Evolutionary conservation across 129 eudicot species (phyloP).

Genomic region (Flaveria robusta): DNA sequence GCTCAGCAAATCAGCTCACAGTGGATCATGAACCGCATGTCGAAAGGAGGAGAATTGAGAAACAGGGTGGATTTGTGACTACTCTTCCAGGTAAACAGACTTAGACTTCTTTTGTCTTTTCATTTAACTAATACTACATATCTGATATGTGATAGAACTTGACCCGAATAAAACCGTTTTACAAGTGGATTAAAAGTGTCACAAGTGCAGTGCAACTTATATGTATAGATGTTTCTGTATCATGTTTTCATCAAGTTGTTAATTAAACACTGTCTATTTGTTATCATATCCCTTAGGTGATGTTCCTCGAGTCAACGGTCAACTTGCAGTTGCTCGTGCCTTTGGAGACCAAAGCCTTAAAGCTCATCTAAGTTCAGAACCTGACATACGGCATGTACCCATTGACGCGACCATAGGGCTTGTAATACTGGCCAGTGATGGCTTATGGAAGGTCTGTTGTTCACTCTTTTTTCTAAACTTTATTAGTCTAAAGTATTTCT

Average conservation of each 20-base stretch:
- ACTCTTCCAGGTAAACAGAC: conserved; percentile 60
- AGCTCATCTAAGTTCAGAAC: conserved; percentile 87
- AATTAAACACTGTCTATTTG: not conserved
- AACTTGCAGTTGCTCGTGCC: conserved; percentile 93
- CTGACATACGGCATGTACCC: conserved; percentile 69
- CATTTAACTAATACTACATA: not conserved
- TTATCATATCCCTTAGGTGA: conserved; percentile 50
- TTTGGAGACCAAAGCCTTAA: conserved; percentile 92
- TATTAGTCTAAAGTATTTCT: not conserved
- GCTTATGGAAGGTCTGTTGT: conserved; percentile 81
- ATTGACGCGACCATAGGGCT: conserved; percentile 62
- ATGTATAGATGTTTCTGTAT: not conserved
- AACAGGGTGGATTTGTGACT: conserved; percentile 86
- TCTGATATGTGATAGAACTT: not conserved
- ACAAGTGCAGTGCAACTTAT: not conserved
- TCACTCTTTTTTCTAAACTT: not conserved
- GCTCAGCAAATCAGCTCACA: conserved; percentile 66
- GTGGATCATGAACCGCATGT: conserved; percentile 85
- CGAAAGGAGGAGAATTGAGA: conserved; percentile 71
- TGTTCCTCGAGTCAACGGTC: conserved; percentile 92
- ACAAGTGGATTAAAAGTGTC: not conserved
- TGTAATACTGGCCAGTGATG: conserved; percentile 87
- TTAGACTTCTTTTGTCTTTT: not conserved
- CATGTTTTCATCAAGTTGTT: not conserved
- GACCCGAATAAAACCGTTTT: not conserved